phyloP scores from a whole-genome alignment of 371 early-diverging fungal genomes.

The Amoeboaphelidium protococcarum region DNA sequence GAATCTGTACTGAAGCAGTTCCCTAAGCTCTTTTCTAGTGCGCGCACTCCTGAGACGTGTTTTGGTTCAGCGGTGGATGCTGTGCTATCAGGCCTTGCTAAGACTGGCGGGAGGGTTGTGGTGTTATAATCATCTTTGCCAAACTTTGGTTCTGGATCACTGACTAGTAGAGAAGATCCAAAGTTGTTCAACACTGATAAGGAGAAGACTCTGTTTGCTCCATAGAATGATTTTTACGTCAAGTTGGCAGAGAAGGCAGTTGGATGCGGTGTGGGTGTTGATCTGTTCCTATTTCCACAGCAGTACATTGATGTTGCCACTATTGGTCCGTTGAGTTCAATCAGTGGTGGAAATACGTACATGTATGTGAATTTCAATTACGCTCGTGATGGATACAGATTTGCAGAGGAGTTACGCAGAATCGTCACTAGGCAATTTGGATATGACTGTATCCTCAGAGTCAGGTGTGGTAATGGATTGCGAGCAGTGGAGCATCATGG shows the following conservation, averaged over 20 bases:
- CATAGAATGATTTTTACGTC: slow-evolving; percentile 58
- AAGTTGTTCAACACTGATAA: slow-evolving; percentile 71
- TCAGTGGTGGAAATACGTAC: slow-evolving; percentile 70
- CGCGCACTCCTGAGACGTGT: neutral
- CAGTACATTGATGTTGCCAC: slow-evolving; percentile 69
- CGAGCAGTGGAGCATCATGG: slow-evolving; percentile 61
- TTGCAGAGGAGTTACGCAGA: slow-evolving; percentile 35
- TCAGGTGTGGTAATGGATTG: slow-evolving; percentile 69
- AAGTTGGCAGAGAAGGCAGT: slow-evolving; percentile 49
- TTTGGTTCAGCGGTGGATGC: slow-evolving; percentile 59
- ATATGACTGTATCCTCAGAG: slow-evolving; percentile 55
- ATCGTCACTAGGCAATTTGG: slow-evolving; percentile 52
- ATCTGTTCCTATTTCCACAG: slow-evolving; percentile 61
- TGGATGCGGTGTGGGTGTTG: slow-evolving; percentile 51
- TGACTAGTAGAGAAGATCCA: slow-evolving; percentile 59
- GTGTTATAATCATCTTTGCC: slow-evolving; percentile 61
- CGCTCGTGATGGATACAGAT: slow-evolving; percentile 28
- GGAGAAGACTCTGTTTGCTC: slow-evolving; percentile 51
- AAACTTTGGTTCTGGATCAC: slow-evolving; percentile 49
- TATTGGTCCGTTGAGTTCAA: slow-evolving; percentile 31
- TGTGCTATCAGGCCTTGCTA: slow-evolving; percentile 37
- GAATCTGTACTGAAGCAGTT: neutral
- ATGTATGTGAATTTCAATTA: slow-evolving; percentile 46
- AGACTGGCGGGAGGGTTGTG: slow-evolving; percentile 55
- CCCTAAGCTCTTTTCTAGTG: neutral